Conservation (phyloP, 208 protist genomes). For the Trypanosoma conorhini region DNA sequence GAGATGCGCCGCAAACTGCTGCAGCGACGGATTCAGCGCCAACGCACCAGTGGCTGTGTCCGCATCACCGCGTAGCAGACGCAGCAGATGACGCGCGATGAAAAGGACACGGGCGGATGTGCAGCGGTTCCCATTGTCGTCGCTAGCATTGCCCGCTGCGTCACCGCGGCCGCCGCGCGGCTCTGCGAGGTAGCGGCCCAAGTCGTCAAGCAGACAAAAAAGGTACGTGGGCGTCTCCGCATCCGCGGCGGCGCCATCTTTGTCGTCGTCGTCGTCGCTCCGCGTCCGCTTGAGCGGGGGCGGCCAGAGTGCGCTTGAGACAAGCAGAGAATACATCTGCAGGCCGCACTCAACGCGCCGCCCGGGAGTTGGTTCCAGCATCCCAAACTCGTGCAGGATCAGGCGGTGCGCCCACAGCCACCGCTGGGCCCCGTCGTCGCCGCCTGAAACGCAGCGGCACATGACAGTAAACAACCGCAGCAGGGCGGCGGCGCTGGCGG, state of each 20-base stretch:
- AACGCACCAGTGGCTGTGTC: background rate
- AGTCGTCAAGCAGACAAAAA: background rate
- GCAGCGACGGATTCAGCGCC: background rate
- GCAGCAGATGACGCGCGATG: constrained; percentile 3
- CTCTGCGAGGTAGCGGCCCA: background rate
- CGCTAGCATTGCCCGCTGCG: background rate
- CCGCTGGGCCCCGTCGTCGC: background rate
- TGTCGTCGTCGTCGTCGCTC: background rate
- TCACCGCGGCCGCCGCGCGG: too few relatives aligned
- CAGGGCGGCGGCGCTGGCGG: background rate
- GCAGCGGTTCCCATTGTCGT: background rate
- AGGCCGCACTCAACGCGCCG: constrained; percentile 1
- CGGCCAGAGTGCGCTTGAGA: background rate
- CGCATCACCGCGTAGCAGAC: background rate
- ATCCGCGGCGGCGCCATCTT: background rate
- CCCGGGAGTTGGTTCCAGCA: background rate
- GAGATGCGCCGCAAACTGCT: background rate
- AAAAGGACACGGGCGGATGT: background rate
- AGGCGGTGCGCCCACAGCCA: background rate
- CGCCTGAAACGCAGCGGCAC: background rate
- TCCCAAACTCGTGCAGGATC: background rate
- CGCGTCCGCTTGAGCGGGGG: constrained; percentile 2
- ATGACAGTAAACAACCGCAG: background rate
- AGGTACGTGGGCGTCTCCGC: background rate
- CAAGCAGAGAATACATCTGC: background rate